Percentiles rank a stretch among this genome's conserved stretches.
phyloP scores from a whole-genome alignment of 257 asterid genomes.

The Przewalskia tangutica region DNA sequence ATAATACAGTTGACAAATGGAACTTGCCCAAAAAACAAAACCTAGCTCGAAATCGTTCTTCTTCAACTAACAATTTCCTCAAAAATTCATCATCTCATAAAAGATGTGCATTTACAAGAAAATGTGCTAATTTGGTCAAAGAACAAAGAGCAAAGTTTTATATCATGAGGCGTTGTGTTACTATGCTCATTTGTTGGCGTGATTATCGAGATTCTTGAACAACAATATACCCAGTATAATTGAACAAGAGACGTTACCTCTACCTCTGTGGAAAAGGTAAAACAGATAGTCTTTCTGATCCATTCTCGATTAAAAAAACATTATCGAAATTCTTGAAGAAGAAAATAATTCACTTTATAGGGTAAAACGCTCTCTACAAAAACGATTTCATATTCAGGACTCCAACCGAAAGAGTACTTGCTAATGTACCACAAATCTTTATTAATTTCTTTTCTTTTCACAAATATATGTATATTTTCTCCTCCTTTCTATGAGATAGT shows the following conservation, averaged over 20 bases:
- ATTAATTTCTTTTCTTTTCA: background rate
- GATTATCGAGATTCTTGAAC: conserved; percentile 58
- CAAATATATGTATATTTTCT: background rate
- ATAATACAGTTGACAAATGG: conserved; percentile 8
- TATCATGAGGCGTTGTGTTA: conserved; percentile 80
- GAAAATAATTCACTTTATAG: no score
- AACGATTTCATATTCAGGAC: no score
- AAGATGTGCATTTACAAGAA: conserved; percentile 62
- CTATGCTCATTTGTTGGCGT: conserved; percentile 90
- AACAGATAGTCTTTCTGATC: background rate
- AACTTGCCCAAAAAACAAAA: conserved; percentile 24
- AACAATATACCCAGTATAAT: no score
- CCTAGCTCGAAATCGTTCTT: background rate
- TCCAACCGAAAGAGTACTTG: no score
- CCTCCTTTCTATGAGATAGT: conserved; percentile 59
- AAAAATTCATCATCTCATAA: conserved; percentile 22
- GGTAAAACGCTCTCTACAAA: background rate
- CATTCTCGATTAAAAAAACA: no score
- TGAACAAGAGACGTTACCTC: no score
- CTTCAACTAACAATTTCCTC: background rate
- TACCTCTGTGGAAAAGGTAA: no score
- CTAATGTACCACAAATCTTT: no score
- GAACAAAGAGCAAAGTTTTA: conserved; percentile 84
- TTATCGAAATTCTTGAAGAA: conserved; percentile 44
- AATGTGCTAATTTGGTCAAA: conserved; percentile 69